A percentile compares a stretch with the other conserved stretches of the same genome.
Conservation (phyloP, 2,329 filamentous ascomycete species). For the Nothophaeocryptopus gaeumannii region DNA sequence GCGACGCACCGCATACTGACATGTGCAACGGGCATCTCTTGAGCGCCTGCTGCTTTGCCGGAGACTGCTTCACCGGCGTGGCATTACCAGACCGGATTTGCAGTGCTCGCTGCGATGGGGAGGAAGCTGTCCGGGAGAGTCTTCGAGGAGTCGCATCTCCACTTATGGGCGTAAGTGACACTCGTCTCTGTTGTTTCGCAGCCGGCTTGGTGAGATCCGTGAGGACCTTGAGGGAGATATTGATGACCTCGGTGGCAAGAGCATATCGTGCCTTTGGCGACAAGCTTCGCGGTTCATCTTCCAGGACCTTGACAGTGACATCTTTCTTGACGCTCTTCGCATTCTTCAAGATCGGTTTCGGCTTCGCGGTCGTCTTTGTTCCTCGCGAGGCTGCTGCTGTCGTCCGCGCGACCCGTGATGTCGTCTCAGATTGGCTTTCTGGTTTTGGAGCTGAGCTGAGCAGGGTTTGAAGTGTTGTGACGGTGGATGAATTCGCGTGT, state of each 20-base stretch:
- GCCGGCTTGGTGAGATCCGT: conserved; percentile 61
- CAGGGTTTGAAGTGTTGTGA: conserved; percentile 28
- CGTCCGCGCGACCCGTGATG: conserved; percentile 3
- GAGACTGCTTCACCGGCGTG: conserved; percentile 42
- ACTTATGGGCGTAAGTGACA: not conserved
- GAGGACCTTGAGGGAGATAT: conserved; percentile 65
- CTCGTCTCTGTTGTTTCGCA: not conserved
- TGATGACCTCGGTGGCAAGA: conserved; percentile 71
- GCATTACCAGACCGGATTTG: conserved; percentile 46
- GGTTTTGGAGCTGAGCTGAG: conserved; percentile 20
- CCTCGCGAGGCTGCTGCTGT: conserved; percentile 6
- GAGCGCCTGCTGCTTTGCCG: conserved; percentile 23
- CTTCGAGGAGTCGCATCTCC: not conserved
- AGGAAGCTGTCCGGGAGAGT: not conserved
- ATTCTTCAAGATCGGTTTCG: not conserved
- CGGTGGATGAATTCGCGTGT: conserved; percentile 24
- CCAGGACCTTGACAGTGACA: conserved; percentile 37
- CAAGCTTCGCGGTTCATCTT: conserved; percentile 39
- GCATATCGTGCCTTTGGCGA: conserved; percentile 60
- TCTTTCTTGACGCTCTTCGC: conserved; percentile 9
- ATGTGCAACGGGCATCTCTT: conserved; percentile 42
- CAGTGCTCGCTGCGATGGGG: conserved; percentile 26
- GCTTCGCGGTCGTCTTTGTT: conserved; percentile 1
- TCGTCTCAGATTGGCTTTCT: conserved; percentile 4
- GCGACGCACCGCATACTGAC: not conserved